Percentiles rank a stretch among this genome's conserved stretches.
Evolutionary conservation across 2,329 filamentous ascomycete genomes (phyloP).

Genomic region (Colletotrichum simmondsii): DNA sequence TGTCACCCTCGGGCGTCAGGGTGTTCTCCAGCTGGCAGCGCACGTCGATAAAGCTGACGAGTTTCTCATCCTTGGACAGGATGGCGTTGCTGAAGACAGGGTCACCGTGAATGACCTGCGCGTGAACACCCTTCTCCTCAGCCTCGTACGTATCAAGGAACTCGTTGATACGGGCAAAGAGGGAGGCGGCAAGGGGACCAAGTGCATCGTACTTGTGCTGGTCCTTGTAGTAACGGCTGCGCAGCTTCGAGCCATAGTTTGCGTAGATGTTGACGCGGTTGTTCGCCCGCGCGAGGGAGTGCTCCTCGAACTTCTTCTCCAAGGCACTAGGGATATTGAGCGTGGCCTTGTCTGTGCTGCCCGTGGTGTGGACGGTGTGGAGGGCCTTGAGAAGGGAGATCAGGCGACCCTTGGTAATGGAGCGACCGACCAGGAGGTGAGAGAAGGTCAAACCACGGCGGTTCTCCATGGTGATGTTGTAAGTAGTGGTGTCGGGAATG

Average conservation of each 20-base stretch:
- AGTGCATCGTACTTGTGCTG: conserved; percentile 39
- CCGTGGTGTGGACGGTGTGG: conserved; percentile 39
- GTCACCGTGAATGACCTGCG: conserved; percentile 43
- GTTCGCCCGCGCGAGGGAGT: conserved; percentile 35
- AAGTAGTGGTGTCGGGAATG: conserved; percentile 40
- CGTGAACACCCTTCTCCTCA: conserved; percentile 40
- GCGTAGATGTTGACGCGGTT: conserved; percentile 41
- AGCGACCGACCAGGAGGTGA: conserved; percentile 43
- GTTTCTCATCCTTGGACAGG: conserved; percentile 38
- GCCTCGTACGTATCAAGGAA: conserved; percentile 44
- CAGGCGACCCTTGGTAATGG: conserved; percentile 43
- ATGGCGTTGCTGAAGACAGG: conserved; percentile 45
- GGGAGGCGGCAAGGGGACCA: conserved; percentile 37
- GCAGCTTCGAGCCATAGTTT: conserved; percentile 40
- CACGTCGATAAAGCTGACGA: conserved; percentile 44
- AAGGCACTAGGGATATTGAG: conserved; percentile 39
- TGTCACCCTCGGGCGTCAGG: conserved; percentile 42
- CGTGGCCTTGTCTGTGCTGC: conserved; percentile 32
- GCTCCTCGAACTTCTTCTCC: conserved; percentile 37
- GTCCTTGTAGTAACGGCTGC: conserved; percentile 37
- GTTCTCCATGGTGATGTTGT: conserved; percentile 43
- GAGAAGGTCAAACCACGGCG: conserved; percentile 41
- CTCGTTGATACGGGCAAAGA: conserved; percentile 40
- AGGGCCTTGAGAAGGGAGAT: conserved; percentile 39
- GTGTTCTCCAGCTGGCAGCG: conserved; percentile 41